Conservation (phyloP, 257 asterid genomes). For the Nemophila menziesii region DNA sequence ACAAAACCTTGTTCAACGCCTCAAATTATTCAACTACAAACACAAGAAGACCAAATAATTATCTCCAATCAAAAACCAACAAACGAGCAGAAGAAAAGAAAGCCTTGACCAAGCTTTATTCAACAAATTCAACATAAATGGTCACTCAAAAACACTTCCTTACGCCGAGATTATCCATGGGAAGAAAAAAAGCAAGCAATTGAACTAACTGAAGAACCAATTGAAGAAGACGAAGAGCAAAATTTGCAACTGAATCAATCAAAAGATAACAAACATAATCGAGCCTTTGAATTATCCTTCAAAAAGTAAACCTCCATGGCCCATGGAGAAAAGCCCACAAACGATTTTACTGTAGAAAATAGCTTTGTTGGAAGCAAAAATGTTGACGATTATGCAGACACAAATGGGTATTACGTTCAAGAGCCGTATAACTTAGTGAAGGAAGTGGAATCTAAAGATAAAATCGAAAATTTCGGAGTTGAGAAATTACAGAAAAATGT, state of each 20-base stretch:
- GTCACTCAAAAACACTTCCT: slow-evolving; percentile 49
- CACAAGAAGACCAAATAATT: slow-evolving; percentile 1
- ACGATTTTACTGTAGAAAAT: too few relatives aligned
- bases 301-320: slow-evolving; percentile 32
- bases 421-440: slow-evolving; percentile 13
- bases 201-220: slow-evolving; percentile 15
- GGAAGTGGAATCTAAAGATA: slow-evolving; percentile 9
- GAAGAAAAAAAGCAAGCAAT: slow-evolving; percentile 17
- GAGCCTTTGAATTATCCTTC: slow-evolving; percentile 15
- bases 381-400: slow-evolving; percentile 13
- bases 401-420: slow-evolving; percentile 11
- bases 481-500: slow-evolving; percentile 13
- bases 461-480: slow-evolving; percentile 10
- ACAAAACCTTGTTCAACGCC: slow-evolving; percentile 17
- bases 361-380: slow-evolving; percentile 9
- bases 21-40: slow-evolving; percentile 34
- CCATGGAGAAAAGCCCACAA: slow-evolving; percentile 37
- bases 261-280: slow-evolving; percentile 7
- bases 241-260: slow-evolving; percentile 12
- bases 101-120: slow-evolving; percentile 76
- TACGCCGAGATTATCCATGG: slow-evolving; percentile 67
- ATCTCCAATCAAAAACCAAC: slow-evolving; percentile 4
- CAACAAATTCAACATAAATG: slow-evolving; percentile 70
- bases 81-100: slow-evolving; percentile 37
- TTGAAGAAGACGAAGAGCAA: slow-evolving; percentile 8